Evolutionary conservation across 140 eudicot genomes (phyloP), one percentile per base, ranked within the genome.

Genomic region (Erigeron philadelphicus): DNA sequence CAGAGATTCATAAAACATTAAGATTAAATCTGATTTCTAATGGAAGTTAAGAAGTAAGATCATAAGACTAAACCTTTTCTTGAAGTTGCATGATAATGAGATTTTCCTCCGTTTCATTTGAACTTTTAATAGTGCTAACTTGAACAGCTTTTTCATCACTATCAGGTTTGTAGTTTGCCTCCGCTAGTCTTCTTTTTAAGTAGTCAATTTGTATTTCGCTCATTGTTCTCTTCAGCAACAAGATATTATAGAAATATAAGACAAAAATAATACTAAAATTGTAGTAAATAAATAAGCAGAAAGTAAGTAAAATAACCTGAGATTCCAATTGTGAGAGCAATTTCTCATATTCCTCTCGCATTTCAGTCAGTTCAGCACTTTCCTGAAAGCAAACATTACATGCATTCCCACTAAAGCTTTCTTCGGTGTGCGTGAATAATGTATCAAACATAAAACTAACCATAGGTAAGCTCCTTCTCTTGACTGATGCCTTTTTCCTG

Each of bases 311-410:
- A 65, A 68, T 40, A 42, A 94, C 99, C 81, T 87, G 88, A 57
- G 87, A 73, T 82, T 94, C 99, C 79, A 76, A 79, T 76, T 80
- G 70, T 59, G 81, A 9, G 31, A 87, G 72, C 72, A 94, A 76
- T 44, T 82, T 85, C 54, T 94, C 97, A 61, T 89, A 89, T 78
- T 81, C 91, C n/a, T 75, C 76, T 80, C 81, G 86, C 76, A 87
- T 68, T 68, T 83, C 86, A 6, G 56, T 78, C 58, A 89, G 71
- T 57, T 84, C 95, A 70, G 53, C 67, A 81, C 80, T 80, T 77
- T 80, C 95, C 99, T 87, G 88, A 64, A 66, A 74, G 65, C 64
- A 48, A 71, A 76, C 54, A 10, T 64, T 31, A 77, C 19, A 46
- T 54, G 67, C 53, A 42, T 63, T 69, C 31, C 61, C 44, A 62